Percentiles rank a stretch among this genome's conserved stretches.
These are phyloP conservation scores for Trichosporon sp. DNA, from an alignment of 1,284 basidiomycete species.

Conservation along the genomic window DNA sequence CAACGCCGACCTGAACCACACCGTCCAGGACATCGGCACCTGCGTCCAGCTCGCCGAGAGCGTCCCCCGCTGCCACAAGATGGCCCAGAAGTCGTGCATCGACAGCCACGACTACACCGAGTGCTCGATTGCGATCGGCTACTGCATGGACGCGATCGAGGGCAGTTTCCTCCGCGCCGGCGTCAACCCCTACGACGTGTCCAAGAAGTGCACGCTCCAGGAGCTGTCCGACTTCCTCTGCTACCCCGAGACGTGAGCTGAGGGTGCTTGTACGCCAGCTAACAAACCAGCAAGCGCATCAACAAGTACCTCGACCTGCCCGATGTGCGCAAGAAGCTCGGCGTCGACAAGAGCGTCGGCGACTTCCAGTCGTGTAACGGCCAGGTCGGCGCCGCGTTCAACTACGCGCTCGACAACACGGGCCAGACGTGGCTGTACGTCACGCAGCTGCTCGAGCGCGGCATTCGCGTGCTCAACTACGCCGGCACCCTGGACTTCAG, in stretches of 20 bases:
- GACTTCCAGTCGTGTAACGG: conserved; percentile 57
- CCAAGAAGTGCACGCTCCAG: conserved; percentile 56
- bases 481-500: conserved; percentile 61
- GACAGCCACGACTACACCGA: conserved; percentile 56
- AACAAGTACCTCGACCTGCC: conserved; percentile 57
- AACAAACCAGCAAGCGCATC: conserved; percentile 40
- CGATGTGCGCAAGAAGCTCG: conserved; percentile 56
- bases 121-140: conserved; percentile 59
- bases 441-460: conserved; percentile 67
- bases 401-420: conserved; percentile 29
- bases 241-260: conserved; percentile 47
- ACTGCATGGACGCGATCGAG: conserved; percentile 55
- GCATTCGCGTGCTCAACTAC: conserved; percentile 62
- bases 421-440: conserved; percentile 57
- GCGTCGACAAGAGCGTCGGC: conserved; percentile 56
- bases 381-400: conserved; percentile 48
- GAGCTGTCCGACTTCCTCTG: conserved; percentile 48
- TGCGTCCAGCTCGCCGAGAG: conserved; percentile 46
- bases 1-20: conserved; percentile 37
- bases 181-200: conserved; percentile 60
- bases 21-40: conserved; percentile 36
- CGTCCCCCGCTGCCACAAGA: conserved; percentile 43
- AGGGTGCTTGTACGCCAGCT: conserved; percentile 4
- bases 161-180: conserved; percentile 36
- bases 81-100: conserved; percentile 35